These are phyloP conservation scores for Boletus rufocinnamomeus DNA, from an alignment of 768 basidiomycete genomes.

Conservation along the genomic window DNA sequence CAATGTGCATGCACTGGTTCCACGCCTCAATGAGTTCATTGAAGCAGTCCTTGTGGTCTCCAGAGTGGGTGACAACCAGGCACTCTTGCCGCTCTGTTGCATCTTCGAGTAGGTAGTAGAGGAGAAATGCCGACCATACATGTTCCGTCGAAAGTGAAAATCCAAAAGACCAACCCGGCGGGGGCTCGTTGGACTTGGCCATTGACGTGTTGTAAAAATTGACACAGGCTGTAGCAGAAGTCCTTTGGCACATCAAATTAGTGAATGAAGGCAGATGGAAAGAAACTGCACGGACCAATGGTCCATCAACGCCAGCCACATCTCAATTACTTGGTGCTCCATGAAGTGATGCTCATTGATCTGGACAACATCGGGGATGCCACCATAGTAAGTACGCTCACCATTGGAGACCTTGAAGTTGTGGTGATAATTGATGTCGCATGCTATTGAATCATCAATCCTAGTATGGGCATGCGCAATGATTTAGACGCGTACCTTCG, in stretches of 20 bases:
- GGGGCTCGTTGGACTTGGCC: neutral
- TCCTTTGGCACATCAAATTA: neutral
- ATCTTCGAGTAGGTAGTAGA: constrained; percentile 13
- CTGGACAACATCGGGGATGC: neutral
- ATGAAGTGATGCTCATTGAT: constrained; percentile 3
- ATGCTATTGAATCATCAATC: neutral
- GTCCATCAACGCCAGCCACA: constrained; percentile 8
- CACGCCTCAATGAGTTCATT: neutral
- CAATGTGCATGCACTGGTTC: neutral
- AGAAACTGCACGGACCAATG: neutral
- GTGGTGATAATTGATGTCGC: constrained; percentile 5
- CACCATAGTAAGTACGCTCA: neutral
- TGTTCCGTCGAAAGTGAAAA: neutral
- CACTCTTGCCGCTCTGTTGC: neutral
- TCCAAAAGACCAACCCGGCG: neutral
- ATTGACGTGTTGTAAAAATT: neutral
- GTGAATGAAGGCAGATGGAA: neutral
- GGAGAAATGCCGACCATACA: neutral
- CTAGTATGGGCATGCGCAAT: too few species aligned
- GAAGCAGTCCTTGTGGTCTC: neutral
- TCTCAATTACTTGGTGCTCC: too few species aligned
- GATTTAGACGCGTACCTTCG: too few species aligned
- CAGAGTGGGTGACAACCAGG: neutral
- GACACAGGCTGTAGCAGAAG: neutral
- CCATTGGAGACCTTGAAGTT: constrained; percentile 6